Conservation (phyloP, 2,329 filamentous ascomycete genomes). For the Aaosphaeria pasadenensis region DNA sequence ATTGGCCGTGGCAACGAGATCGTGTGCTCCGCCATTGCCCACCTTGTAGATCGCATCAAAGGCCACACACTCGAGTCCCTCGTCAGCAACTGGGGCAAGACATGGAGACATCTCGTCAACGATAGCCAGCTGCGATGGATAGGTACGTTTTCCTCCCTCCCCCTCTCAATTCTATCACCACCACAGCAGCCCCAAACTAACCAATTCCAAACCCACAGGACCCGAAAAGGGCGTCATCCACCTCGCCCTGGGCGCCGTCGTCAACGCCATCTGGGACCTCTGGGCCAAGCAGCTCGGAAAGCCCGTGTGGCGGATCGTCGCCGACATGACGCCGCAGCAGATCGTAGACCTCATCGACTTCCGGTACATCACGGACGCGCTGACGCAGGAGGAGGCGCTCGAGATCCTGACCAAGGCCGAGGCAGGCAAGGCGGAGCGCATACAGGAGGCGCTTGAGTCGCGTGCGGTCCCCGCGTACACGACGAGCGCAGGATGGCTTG, state of each 20-base stretch:
- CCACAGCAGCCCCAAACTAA: not conserved
- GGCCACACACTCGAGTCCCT: conserved; percentile 74
- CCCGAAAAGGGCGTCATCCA: conserved; percentile 94
- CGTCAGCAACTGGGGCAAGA: conserved; percentile 77
- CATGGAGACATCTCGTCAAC: conserved; percentile 87
- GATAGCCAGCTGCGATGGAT: conserved; percentile 93
- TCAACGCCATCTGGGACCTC: conserved; percentile 93
- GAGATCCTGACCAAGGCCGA: conserved; percentile 65
- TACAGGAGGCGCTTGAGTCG: conserved; percentile 70
- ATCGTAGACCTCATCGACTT: conserved; percentile 89
- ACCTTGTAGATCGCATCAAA: conserved; percentile 73
- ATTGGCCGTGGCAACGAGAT: conserved; percentile 91
- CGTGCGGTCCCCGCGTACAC: conserved; percentile 86
- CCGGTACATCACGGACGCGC: conserved; percentile 89
- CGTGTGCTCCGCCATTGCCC: conserved; percentile 78
- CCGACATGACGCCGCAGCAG: conserved; percentile 86
- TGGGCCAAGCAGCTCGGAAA: conserved; percentile 85
- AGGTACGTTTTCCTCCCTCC: conserved; percentile 1
- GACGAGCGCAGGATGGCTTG: conserved; percentile 87
- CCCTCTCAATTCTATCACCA: not conserved
- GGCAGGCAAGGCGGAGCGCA: conserved; percentile 64
- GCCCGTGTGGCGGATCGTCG: conserved; percentile 86
- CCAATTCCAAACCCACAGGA: conserved; percentile 41
- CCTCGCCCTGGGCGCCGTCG: conserved; percentile 81
- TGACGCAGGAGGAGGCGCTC: conserved; percentile 81